Evolutionary conservation across 202 grass and related monocot genomes (phyloP), one percentile per base, ranked within the genome.

Genomic region (Panicum hallii): DNA sequence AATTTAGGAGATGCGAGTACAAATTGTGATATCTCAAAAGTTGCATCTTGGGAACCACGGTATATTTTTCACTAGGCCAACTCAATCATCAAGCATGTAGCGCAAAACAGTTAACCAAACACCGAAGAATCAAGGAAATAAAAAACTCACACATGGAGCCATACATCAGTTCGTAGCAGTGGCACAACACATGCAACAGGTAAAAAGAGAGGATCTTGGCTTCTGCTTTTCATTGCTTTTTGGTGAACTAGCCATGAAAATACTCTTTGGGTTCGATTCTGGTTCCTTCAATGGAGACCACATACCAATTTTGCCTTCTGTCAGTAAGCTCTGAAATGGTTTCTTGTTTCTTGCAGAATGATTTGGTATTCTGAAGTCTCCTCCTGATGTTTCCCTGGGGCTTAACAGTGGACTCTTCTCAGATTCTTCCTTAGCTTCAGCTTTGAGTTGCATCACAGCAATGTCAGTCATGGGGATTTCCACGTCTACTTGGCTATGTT

Each of bases 161-260:
- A 76, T 61, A 62, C 50, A 74, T 91, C 53, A 91, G 60, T 88
- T 79, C 19, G 36, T 79, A 72, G 50, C 6, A 75, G 90, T 79
- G 34, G 68, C 52, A 75, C 89, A 88, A 56, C 90, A 88, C 82
- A 91, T 74, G 72, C 86, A 91, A 28, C 75, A 83, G 60, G 72
- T 55, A 80, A 91, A 83, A 82, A 91, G 3, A 6, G 82, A 88
- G 67, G 86, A 47, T 82, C 61, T 74, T 53, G 78, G 15, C 61
- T 86, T 88, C 77, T 79, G 58, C 20, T 82, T 91, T 36, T 70
- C 78, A 82, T 73, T 88, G 78, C 60, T 85, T 85, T 78, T 82
- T n/a, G 86, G 82, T 78, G 82, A 91, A 74, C 79, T 83, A 64
- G 72, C 36, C 12, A 42, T 77, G 30, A 16, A 15, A 10, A 2